These are phyloP conservation scores for Leucocoprinus sp. DNA, from an alignment of 768 basidiomycete species.

Conservation along the genomic window DNA sequence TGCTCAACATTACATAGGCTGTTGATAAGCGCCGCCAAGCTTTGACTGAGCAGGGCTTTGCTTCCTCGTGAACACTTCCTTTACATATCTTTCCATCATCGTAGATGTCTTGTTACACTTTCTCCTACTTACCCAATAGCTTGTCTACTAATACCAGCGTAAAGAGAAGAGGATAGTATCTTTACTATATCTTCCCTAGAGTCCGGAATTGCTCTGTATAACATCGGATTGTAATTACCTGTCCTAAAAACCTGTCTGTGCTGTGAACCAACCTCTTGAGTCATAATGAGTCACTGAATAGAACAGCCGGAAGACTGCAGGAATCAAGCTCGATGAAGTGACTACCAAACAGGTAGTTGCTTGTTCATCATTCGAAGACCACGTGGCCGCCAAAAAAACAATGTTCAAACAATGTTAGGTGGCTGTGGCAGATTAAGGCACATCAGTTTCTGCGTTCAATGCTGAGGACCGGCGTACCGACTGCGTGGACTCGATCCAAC, in stretches of 20 bases:
- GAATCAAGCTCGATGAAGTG: too few species aligned
- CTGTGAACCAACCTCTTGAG: too few species aligned
- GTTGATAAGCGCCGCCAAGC: slow-evolving; percentile 37
- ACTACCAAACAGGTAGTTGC: too few species aligned
- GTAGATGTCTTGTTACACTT: not conserved
- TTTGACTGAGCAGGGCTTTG: slow-evolving; percentile 21
- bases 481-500: too few species aligned
- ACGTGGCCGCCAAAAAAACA: too few species aligned
- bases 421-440: too few species aligned
- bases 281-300: too few species aligned
- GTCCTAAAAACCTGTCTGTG: not conserved
- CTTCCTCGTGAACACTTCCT: not conserved
- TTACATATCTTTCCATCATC: not conserved
- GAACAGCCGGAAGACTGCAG: too few species aligned
- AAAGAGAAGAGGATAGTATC: not conserved
- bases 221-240: not conserved
- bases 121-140: not conserved
- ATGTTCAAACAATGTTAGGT: too few species aligned
- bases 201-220: slow-evolving; percentile 3
- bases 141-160: not conserved
- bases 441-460: too few species aligned
- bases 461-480: too few species aligned
- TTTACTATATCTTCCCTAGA: not conserved
- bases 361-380: too few species aligned
- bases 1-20: slow-evolving; percentile 21